These are phyloP conservation scores for Rhizoclosmatium sp. DNA, from an alignment of 192 early-diverging fungal species.

Conservation along the genomic window DNA sequence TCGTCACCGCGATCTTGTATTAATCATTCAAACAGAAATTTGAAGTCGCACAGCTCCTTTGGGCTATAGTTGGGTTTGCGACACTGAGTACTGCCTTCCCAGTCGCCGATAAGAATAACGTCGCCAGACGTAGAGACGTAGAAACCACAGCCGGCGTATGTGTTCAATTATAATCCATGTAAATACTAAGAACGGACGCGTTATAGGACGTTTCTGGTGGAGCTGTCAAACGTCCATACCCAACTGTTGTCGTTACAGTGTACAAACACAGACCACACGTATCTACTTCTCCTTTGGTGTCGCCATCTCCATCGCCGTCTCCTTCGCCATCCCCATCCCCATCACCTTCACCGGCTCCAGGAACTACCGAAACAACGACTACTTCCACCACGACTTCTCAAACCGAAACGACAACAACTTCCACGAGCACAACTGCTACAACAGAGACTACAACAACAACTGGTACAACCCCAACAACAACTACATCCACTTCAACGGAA, in stretches of 20 bases:
- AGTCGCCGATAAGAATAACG: background rate
- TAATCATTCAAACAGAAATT: no score
- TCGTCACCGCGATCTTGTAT: no score
- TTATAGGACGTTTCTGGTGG: background rate
- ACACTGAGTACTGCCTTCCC: conserved; percentile 3
- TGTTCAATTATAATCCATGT: background rate
- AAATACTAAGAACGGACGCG: no score
- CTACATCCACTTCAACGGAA: background rate
- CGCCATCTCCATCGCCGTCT: background rate
- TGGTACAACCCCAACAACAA: background rate
- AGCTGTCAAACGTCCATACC: background rate
- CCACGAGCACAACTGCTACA: background rate
- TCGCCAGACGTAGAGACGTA: background rate
- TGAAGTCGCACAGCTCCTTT: background rate
- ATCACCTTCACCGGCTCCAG: background rate
- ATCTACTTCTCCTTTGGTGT: background rate
- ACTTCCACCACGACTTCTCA: background rate
- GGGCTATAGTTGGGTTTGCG: background rate
- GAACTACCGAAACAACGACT: background rate
- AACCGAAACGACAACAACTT: background rate
- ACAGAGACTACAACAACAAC: background rate
- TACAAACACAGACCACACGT: background rate
- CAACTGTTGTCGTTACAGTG: background rate
- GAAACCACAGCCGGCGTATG: background rate
- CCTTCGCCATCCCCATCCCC: background rate